Evolutionary conservation across 345 rosid species (phyloP).

Genomic region (Angophora floribunda): DNA sequence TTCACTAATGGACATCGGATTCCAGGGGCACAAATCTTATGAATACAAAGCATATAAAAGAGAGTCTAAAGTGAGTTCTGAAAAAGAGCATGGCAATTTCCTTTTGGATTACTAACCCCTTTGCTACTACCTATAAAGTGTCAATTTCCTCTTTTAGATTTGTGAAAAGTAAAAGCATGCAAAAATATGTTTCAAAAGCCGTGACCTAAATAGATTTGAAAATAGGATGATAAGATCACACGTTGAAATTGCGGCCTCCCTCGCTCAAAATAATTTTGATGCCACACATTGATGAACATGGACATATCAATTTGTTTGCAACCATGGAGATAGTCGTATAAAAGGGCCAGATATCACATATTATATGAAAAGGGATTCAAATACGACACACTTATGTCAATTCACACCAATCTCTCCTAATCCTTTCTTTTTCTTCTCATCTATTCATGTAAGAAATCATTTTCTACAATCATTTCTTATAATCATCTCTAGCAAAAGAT

Average conservation of each 20-base stretch:
- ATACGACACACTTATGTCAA: neutral
- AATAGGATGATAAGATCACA: neutral
- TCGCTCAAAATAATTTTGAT: neutral
- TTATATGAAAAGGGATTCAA: neutral
- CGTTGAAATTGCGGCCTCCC: neutral
- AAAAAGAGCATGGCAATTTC: neutral
- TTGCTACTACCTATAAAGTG: neutral
- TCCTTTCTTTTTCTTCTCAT: neutral
- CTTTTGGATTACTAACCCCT: neutral
- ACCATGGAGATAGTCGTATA: neutral
- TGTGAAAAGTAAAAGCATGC: neutral
- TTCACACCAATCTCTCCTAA: fast-evolving
- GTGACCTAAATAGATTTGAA: neutral
- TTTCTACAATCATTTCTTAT: neutral
- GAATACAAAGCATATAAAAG: neutral
- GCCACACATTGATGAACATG: neutral
- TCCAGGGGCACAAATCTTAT: neutral
- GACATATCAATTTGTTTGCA: fast-evolving
- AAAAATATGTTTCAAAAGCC: neutral
- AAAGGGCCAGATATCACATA: neutral
- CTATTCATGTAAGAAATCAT: neutral
- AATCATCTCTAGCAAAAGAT: neutral
- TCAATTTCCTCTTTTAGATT: neutral
- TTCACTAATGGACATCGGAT: neutral
- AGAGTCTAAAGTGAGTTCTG: neutral